Conservation (phyloP, 163 green algal genomes). For the Chloroidium sp. region DNA sequence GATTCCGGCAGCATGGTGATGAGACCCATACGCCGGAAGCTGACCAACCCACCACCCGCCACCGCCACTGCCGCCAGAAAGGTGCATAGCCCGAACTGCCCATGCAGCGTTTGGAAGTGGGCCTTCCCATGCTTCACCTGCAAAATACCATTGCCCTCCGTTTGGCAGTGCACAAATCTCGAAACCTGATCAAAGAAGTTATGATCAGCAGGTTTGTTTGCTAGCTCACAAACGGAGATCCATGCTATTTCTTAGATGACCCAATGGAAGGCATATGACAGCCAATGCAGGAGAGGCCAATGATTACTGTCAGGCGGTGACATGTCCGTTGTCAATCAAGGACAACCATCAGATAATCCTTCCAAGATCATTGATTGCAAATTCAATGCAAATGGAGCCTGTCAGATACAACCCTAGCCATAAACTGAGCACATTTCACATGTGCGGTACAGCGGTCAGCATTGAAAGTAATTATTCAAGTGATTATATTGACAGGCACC, state of each 20-base stretch:
- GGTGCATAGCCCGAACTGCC: conserved; percentile 8
- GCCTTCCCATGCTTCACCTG: conserved; percentile 19
- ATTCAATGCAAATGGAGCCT: neutral
- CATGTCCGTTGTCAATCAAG: too few relatives aligned
- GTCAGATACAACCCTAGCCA: neutral
- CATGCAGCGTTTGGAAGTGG: conserved; percentile 22
- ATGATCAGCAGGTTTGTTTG: too few relatives aligned
- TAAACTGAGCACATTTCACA: neutral
- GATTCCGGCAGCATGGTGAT: conserved; percentile 11
- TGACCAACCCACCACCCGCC: conserved; percentile 9
- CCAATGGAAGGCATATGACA: neutral
- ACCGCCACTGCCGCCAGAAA: conserved; percentile 7
- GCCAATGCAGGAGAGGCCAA: neutral
- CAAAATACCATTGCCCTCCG: neutral
- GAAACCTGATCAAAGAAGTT: neutral
- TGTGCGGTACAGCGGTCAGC: neutral
- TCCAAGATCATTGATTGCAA: neutral
- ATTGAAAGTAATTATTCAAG: too few relatives aligned
- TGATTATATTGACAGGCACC: conserved; percentile 3
- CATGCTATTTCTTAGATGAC: neutral
- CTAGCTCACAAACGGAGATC: neutral
- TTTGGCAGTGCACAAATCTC: neutral
- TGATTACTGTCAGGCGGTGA: too few relatives aligned
- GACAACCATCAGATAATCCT: too few relatives aligned
- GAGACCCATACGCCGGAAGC: conserved; percentile 18